Conservation (phyloP, 2,329 filamentous ascomycete genomes). For the Fusarium tuaranense region DNA sequence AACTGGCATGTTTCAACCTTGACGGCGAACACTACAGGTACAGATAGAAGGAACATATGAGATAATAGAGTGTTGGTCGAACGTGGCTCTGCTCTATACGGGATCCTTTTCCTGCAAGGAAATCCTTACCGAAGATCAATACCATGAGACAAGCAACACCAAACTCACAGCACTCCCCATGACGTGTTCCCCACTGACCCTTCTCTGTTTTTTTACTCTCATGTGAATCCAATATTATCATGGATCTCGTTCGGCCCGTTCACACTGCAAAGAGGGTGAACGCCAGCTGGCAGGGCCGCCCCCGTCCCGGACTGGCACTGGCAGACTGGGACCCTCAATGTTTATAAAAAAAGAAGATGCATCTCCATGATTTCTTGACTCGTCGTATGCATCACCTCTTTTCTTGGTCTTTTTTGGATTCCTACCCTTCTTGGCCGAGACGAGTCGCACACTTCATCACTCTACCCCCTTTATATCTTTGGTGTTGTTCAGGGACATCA, state of each 20-base stretch:
- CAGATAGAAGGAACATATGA: not conserved
- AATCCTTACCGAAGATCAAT: not conserved
- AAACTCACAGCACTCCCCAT: constrained; percentile 13
- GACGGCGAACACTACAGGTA: not conserved
- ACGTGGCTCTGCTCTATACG: not conserved
- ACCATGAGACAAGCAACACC: not conserved
- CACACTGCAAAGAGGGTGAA: constrained; percentile 2
- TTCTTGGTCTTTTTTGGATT: not conserved
- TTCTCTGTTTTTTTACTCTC: not conserved
- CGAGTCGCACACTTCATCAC: not conserved
- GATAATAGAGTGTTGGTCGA: not conserved
- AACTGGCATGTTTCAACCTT: no score
- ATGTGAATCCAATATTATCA: not conserved
- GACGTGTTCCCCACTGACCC: not conserved
- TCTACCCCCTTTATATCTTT: not conserved
- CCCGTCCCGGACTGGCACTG: not conserved
- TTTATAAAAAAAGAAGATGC: constrained; percentile 1
- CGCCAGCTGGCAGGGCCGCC: constrained; percentile 11
- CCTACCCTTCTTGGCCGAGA: not conserved
- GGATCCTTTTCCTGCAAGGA: not conserved
- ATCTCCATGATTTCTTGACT: not conserved
- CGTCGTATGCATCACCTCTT: not conserved
- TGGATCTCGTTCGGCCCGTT: not conserved
- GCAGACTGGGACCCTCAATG: not conserved
- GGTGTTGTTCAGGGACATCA: not conserved